Conservation (phyloP, 208 protist species). For the Trypanosoma lewisi region DNA sequence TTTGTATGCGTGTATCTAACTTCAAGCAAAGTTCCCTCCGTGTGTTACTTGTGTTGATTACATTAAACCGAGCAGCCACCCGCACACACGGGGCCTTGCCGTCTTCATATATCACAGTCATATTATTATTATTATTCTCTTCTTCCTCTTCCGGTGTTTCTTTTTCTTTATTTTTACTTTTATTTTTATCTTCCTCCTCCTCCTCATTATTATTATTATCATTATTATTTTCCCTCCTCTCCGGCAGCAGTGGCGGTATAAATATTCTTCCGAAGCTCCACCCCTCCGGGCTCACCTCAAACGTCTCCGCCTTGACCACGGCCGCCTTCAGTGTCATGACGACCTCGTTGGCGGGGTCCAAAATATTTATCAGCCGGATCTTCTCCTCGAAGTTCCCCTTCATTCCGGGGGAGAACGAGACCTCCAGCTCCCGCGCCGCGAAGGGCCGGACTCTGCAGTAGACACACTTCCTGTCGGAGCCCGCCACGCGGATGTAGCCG, state of each 20-base stretch:
- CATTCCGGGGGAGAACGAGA: conserved; percentile 82
- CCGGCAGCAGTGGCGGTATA: conserved; percentile 39
- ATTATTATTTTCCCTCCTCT: too few species aligned
- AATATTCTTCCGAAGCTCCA: conserved; percentile 74
- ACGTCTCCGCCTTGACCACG: conserved; percentile 85
- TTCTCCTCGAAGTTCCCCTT: conserved; percentile 79
- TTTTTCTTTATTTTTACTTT: too few species aligned
- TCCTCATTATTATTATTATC: too few species aligned
- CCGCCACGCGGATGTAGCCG: conserved; percentile 79
- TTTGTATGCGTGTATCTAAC: conserved; percentile 34
- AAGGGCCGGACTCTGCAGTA: conserved; percentile 72
- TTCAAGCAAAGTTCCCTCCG: conserved; percentile 54
- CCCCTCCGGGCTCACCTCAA: conserved; percentile 81
- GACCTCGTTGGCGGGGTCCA: conserved; percentile 63
- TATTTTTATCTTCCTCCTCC: too few species aligned
- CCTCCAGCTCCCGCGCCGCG: conserved; percentile 76
- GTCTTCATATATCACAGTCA: conserved; percentile 1
- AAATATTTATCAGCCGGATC: conserved; percentile 67
- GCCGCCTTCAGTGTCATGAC: conserved; percentile 76
- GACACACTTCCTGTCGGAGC: conserved; percentile 65
- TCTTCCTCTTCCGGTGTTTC: too few species aligned
- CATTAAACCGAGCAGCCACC: conserved; percentile 66
- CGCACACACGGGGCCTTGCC: conserved; percentile 17
- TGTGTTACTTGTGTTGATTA: conserved; percentile 75
- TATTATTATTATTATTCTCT: too few species aligned